Conservation (phyloP, 1,284 basidiomycete genomes). For the Apiotrichum gamsii region DNA sequence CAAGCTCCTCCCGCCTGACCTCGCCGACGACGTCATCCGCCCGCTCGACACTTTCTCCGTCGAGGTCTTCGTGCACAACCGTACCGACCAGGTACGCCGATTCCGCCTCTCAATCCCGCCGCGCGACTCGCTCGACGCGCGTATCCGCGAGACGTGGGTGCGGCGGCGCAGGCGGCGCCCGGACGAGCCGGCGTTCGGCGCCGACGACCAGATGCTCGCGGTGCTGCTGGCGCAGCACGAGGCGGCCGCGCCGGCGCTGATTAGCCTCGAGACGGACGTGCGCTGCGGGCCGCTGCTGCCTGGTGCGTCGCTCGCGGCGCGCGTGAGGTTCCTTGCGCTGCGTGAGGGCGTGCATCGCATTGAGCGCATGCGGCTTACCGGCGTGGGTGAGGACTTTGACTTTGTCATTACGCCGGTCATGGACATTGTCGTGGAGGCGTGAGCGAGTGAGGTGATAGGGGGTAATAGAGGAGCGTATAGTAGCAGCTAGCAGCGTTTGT, state of each 20-base stretch:
- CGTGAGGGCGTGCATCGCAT: conserved; percentile 71
- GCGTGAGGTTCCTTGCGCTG: conserved; percentile 76
- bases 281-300: conserved; percentile 74
- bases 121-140: conserved; percentile 48
- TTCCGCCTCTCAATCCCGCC: conserved; percentile 68
- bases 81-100: conserved; percentile 65
- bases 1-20: conserved; percentile 52
- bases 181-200: conserved; percentile 21
- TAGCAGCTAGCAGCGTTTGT: too few relatives aligned
- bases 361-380: conserved; percentile 64
- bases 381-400: conserved; percentile 67
- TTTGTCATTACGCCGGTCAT: conserved; percentile 43
- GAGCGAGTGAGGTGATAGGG: too few relatives aligned
- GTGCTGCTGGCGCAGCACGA: conserved; percentile 24
- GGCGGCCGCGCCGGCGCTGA: conserved; percentile 52
- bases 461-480: too few relatives aligned
- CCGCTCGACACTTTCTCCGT: conserved; percentile 70
- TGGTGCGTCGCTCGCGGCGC: conserved; percentile 73
- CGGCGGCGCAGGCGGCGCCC: conserved; percentile 12
- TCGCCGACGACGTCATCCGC: conserved; percentile 49
- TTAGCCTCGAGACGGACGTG: conserved; percentile 72
- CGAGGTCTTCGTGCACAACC: conserved; percentile 84
- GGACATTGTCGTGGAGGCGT: conserved; percentile 13
- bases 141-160: conserved; percentile 24
- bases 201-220: conserved; percentile 30